These are phyloP conservation scores for Pezicula carpinea DNA, from an alignment of 2,329 filamentous ascomycete genomes.

Conservation along the genomic window DNA sequence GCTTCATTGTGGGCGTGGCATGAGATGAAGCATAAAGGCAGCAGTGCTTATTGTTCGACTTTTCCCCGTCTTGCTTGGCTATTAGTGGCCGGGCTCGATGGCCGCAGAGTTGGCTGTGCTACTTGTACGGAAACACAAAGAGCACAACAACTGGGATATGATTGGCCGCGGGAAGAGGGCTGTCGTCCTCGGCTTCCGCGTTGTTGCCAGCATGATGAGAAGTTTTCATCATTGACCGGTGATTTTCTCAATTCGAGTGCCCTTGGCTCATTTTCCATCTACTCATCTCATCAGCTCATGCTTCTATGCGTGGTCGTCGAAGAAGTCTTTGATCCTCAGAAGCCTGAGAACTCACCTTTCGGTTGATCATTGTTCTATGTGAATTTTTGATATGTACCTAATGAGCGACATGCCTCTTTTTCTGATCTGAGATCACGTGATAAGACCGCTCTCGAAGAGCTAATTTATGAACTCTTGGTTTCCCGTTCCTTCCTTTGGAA, in stretches of 20 bases:
- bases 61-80: conserved; percentile 13
- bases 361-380: too few relatives aligned
- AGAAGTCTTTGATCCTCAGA: too few relatives aligned
- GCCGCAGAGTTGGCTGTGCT: conserved; percentile 16
- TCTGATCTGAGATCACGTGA: too few relatives aligned
- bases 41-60: conserved; percentile 15
- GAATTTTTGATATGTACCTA: too few relatives aligned
- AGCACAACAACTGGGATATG: conserved; percentile 8
- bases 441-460: too few relatives aligned
- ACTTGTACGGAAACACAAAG: conserved; percentile 19
- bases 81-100: conserved; percentile 12
- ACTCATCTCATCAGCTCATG: not conserved
- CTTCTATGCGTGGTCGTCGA: not conserved
- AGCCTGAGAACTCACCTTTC: too few relatives aligned
- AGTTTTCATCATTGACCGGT: not conserved
- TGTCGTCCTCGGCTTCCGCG: conserved; percentile 4
- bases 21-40: conserved; percentile 2
- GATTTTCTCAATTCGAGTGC: too few relatives aligned
- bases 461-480: not conserved
- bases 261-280: not conserved
- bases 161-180: conserved; percentile 17
- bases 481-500: not conserved
- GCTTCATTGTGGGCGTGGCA: conserved; percentile 4
- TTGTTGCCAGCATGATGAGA: conserved; percentile 1
- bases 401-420: too few relatives aligned